These are phyloP conservation scores for Nigrograna mackinnonii DNA, from an alignment of 2,329 filamentous ascomycete genomes.

Conservation along the genomic window DNA sequence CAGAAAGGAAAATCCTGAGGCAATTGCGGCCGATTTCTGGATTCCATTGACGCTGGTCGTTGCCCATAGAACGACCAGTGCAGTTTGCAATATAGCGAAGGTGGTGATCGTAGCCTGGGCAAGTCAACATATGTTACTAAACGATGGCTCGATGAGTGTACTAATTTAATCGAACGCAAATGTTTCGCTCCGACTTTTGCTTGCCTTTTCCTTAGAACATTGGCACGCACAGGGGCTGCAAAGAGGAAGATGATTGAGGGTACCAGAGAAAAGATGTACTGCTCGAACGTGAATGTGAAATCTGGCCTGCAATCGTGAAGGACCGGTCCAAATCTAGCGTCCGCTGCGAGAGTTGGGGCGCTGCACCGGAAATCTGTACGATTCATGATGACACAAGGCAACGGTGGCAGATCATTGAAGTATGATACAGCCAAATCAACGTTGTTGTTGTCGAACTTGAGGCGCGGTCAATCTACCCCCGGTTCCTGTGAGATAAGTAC, in stretches of 20 bases:
- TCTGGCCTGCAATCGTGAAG: constrained; percentile 52
- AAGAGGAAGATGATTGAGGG: constrained; percentile 28
- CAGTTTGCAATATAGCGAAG: constrained; percentile 6
- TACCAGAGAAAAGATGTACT: constrained; percentile 50
- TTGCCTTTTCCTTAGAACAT: constrained; percentile 3
- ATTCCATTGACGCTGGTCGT: not conserved
- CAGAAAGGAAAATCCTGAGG: constrained; percentile 7
- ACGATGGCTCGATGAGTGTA: constrained; percentile 3
- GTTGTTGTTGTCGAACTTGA: too few species aligned
- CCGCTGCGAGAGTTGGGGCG: constrained; percentile 3
- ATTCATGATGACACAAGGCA: too few species aligned
- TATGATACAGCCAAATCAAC: too few species aligned
- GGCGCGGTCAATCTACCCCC: too few species aligned
- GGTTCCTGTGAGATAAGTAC: too few species aligned
- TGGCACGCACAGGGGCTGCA: constrained; percentile 2
- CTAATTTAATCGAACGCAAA: constrained; percentile 6
- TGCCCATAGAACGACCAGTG: constrained; percentile 8
- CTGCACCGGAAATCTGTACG: not conserved
- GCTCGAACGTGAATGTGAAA: constrained; percentile 56
- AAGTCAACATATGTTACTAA: not conserved
- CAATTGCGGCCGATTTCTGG: constrained; percentile 3
- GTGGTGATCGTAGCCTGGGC: constrained; percentile 5
- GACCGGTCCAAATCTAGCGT: constrained; percentile 44
- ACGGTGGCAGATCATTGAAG: too few species aligned
- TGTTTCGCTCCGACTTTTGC: constrained; percentile 3